phyloP scores from a whole-genome alignment of 2,329 filamentous ascomycete genomes.

The Metarhizium sp. region DNA sequence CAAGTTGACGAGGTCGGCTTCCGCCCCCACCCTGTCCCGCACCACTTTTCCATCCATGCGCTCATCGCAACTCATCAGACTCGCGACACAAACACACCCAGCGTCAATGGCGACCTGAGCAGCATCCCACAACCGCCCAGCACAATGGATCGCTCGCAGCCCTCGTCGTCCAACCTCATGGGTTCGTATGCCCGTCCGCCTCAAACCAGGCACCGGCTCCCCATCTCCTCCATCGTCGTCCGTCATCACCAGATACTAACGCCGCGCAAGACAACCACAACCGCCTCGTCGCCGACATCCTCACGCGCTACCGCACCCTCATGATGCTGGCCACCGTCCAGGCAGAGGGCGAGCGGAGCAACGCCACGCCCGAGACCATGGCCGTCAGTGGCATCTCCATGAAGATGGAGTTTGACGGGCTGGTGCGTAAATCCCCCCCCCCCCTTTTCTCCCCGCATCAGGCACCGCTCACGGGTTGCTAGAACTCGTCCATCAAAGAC shows the following conservation, averaged over 20 bases:
- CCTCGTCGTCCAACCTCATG: slow-evolving; percentile 24
- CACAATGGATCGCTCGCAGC: slow-evolving; percentile 24
- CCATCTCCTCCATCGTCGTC: background rate
- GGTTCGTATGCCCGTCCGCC: slow-evolving; percentile 15
- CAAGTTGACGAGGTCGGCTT: too few relatives aligned
- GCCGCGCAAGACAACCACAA: slow-evolving; percentile 32
- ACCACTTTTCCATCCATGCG: too few relatives aligned
- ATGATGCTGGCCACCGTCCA: slow-evolving; percentile 35
- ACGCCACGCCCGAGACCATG: slow-evolving; percentile 30
- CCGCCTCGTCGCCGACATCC: slow-evolving; percentile 34
- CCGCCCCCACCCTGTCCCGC: too few relatives aligned
- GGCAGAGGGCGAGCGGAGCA: slow-evolving; percentile 28
- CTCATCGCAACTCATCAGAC: too few relatives aligned
- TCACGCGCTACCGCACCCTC: slow-evolving; percentile 33
- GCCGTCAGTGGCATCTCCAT: slow-evolving; percentile 33
- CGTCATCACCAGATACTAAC: background rate
- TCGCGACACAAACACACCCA: too few relatives aligned
- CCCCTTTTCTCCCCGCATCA: too few relatives aligned
- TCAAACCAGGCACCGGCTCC: too few relatives aligned
- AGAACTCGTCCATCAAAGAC: slow-evolving; percentile 35
- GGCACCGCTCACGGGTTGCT: background rate
- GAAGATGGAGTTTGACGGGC: slow-evolving; percentile 35
- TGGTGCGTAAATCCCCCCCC: slow-evolving; percentile 17
- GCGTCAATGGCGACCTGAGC: background rate
- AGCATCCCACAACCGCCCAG: too few relatives aligned